A percentile compares a stretch with the other conserved stretches of the same genome.
These are phyloP conservation scores for Ganoderma meredithae DNA, from an alignment of 1,284 basidiomycete species.

Conservation along the genomic window DNA sequence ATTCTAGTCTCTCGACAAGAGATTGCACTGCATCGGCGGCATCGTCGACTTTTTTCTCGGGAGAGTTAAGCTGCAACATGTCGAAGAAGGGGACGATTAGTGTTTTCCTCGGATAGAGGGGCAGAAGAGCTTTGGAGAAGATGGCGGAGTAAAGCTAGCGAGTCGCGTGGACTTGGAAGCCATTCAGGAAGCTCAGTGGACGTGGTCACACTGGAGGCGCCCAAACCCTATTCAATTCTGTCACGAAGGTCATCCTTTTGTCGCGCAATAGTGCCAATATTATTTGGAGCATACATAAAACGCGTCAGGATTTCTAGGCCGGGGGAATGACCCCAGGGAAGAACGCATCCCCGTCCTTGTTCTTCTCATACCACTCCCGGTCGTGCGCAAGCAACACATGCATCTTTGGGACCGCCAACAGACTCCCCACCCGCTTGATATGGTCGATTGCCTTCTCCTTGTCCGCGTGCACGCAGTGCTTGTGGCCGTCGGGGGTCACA, in stretches of 20 bases:
- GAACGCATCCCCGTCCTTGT: constrained; percentile 10
- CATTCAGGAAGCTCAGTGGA: too few relatives aligned
- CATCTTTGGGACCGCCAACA: constrained; percentile 48
- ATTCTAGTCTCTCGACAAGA: too few relatives aligned
- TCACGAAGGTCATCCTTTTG: background rate
- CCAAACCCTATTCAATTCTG: too few relatives aligned
- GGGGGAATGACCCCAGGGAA: background rate
- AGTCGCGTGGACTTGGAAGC: too few relatives aligned
- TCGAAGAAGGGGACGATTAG: too few relatives aligned
- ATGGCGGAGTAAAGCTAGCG: too few relatives aligned
- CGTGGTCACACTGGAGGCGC: too few relatives aligned
- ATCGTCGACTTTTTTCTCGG: too few relatives aligned
- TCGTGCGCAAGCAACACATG: constrained; percentile 59
- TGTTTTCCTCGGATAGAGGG: too few relatives aligned
- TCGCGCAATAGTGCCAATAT: background rate
- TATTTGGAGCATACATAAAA: background rate
- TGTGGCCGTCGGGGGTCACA: constrained; percentile 34
- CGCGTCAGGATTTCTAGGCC: background rate
- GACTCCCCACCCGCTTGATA: constrained; percentile 47
- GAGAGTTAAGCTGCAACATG: too few relatives aligned
- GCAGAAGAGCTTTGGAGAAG: too few relatives aligned
- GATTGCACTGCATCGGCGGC: too few relatives aligned
- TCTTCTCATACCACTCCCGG: constrained; percentile 50
- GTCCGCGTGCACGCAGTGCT: constrained; percentile 52
- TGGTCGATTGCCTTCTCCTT: constrained; percentile 50